A percentile compares a stretch with the other conserved stretches of the same genome.
phyloP scores from a whole-genome alignment of 2,329 filamentous ascomycete genomes.

The Cladosporium austrohemisphaericum region DNA sequence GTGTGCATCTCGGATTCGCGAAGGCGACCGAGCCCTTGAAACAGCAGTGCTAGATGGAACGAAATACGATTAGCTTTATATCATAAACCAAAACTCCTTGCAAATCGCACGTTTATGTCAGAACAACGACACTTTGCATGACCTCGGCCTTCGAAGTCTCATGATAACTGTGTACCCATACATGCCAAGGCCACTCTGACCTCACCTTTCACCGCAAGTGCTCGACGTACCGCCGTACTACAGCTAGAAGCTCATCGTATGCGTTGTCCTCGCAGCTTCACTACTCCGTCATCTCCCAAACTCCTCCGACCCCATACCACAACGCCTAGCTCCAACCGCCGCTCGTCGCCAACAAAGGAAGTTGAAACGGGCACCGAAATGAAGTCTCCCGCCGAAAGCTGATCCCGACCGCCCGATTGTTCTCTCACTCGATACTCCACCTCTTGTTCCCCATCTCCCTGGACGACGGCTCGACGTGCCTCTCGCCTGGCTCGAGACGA shows the following conservation, averaged over 20 bases:
- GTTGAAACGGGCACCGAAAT: neutral
- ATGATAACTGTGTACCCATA: conserved; percentile 1
- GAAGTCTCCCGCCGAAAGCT: conserved; percentile 15
- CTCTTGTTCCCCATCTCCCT: neutral
- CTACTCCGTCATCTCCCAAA: neutral
- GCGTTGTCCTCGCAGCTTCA: conserved; percentile 12
- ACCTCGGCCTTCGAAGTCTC: conserved; percentile 1
- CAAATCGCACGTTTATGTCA: neutral
- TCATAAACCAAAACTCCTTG: neutral
- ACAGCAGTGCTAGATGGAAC: conserved; percentile 4
- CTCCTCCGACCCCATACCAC: neutral
- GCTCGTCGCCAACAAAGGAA: neutral
- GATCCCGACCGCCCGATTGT: conserved; percentile 2
- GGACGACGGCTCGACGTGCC: too few relatives aligned
- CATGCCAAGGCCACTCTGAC: conserved; percentile 13
- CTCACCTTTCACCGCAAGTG: conserved; percentile 10
- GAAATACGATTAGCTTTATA: conserved; percentile 12
- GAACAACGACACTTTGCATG: neutral
- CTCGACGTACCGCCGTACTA: neutral
- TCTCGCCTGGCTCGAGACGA: too few relatives aligned
- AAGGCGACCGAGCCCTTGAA: neutral
- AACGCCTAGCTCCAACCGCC: neutral
- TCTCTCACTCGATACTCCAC: neutral
- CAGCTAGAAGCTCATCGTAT: neutral
- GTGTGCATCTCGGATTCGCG: conserved; percentile 8